Evolutionary conservation across 2,329 filamentous ascomycete genomes (phyloP).

Genomic region (Epichloe festucae): DNA sequence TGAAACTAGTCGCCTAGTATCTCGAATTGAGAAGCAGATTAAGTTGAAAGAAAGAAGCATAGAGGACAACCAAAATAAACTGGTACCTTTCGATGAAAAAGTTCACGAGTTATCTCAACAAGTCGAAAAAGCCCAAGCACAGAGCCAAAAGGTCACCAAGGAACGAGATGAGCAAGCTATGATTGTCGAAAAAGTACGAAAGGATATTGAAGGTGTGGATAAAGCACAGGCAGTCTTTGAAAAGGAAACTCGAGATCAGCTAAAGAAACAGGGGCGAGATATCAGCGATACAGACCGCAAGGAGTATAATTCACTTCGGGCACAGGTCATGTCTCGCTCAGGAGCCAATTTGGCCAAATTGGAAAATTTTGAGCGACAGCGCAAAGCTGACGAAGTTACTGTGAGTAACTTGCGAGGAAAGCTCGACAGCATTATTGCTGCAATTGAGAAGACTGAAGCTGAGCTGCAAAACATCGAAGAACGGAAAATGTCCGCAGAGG

Average conservation of each 20-base stretch:
- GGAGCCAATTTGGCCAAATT: conserved; percentile 71
- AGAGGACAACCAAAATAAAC: conserved; percentile 70
- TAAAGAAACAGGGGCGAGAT: conserved; percentile 76
- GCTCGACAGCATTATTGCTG: conserved; percentile 64
- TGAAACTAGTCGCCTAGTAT: conserved; percentile 60
- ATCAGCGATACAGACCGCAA: conserved; percentile 76
- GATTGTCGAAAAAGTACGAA: conserved; percentile 61
- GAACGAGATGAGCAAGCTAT: conserved; percentile 62
- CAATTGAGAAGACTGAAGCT: conserved; percentile 58
- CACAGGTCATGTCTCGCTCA: conserved; percentile 73
- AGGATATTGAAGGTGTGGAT: conserved; percentile 70
- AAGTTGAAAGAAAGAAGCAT: conserved; percentile 76
- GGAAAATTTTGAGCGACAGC: conserved; percentile 74
- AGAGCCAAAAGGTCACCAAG: conserved; percentile 58
- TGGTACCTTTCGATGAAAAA: conserved; percentile 88
- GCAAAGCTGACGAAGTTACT: conserved; percentile 84
- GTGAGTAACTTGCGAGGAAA: conserved; percentile 82
- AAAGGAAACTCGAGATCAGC: conserved; percentile 69
- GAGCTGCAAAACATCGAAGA: conserved; percentile 59
- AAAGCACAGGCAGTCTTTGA: conserved; percentile 86
- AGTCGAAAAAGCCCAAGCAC: conserved; percentile 51
- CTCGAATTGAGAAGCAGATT: conserved; percentile 73
- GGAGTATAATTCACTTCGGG: conserved; percentile 74
- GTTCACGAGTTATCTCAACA: conserved; percentile 65
- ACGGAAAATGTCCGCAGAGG: conserved; percentile 50